These are phyloP conservation scores for Mollisia scopiformis DNA, from an alignment of 2,329 filamentous ascomycete genomes.

Conservation along the genomic window DNA sequence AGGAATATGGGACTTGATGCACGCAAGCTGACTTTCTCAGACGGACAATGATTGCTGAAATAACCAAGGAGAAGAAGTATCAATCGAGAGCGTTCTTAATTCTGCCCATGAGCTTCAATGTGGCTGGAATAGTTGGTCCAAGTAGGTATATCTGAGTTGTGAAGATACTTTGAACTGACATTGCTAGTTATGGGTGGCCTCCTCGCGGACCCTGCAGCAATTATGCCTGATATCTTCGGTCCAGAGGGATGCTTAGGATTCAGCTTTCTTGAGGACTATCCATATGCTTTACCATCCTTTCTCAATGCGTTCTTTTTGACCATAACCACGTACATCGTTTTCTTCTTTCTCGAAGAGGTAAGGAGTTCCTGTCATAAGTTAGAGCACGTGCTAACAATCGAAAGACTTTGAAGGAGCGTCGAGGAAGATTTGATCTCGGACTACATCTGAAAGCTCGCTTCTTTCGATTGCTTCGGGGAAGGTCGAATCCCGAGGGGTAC, in stretches of 20 bases:
- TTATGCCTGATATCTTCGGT: conserved; percentile 35
- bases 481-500: conserved; percentile 18
- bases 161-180: conserved; percentile 6
- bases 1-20: not conserved
- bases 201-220: conserved; percentile 45
- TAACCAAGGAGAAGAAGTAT: conserved; percentile 68
- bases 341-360: conserved; percentile 35
- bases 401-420: conserved; percentile 35
- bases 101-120: conserved; percentile 68
- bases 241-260: conserved; percentile 40
- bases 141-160: conserved; percentile 41
- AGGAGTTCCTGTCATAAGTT: not conserved
- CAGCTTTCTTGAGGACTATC: conserved; percentile 41
- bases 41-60: conserved; percentile 72
- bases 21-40: conserved; percentile 34
- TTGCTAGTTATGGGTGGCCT: conserved; percentile 40
- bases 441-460: conserved; percentile 14
- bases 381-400: not conserved
- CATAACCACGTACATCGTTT: conserved; percentile 34
- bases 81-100: conserved; percentile 46
- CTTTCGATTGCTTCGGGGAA: not conserved
- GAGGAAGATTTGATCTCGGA: conserved; percentile 27
- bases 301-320: conserved; percentile 38
- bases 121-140: conserved; percentile 56
- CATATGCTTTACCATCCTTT: conserved; percentile 46